Evolutionary conservation across 106 monocot species (phyloP), one percentile per base, ranked within the genome.

Genomic region (Dactylorhiza incarnata): DNA sequence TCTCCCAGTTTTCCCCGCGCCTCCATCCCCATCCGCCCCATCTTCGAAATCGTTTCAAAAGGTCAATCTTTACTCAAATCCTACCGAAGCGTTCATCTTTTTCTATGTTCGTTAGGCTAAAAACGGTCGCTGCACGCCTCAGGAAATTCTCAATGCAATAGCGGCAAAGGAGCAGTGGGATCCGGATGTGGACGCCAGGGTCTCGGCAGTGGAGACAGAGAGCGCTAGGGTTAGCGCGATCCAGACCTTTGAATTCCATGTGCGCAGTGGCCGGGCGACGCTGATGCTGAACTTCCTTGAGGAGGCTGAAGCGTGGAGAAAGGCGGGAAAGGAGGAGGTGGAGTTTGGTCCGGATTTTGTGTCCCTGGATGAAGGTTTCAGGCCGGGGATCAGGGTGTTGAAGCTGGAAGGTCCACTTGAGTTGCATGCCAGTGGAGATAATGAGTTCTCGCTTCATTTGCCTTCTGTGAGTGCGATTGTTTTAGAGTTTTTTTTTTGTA

Each of bases 381-480:
- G 1, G 48, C 45, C 73, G 11, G 79, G 52, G 20, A 78, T 94
- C 23, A 78, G 71, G 46, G 73, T 13, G 10, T 79, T 94, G 53
- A 83, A 81, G 22, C 19, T 94, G 29, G 85, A 78, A 20, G 94
- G 94, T 63, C 94, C 94, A 54, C 76, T 94, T 5, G 88, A 94
- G 51, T 72, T 94, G 77, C 80, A 63, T 48, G 77, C 76, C 46
- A 70, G 45, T 16, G 72, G 76, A 9, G 76, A 47, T 47, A 86
- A 88, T 50, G 68, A 71, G 66, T 22, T 90, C 16, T 80, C 82
- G 74, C 84, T 94, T 63, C 53, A 69, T 51, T 86, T 88, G 52
- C 81, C 88, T 1, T 48, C 82, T 45, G 91, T 91, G 72, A 91
- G 91, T 86, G 9, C n/a, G n/a, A n/a, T n/a, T n/a, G n/a, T n/a